These are phyloP conservation scores for Dioscorea zingiberensis DNA, from an alignment of 106 monocot genomes.

Conservation along the genomic window DNA sequence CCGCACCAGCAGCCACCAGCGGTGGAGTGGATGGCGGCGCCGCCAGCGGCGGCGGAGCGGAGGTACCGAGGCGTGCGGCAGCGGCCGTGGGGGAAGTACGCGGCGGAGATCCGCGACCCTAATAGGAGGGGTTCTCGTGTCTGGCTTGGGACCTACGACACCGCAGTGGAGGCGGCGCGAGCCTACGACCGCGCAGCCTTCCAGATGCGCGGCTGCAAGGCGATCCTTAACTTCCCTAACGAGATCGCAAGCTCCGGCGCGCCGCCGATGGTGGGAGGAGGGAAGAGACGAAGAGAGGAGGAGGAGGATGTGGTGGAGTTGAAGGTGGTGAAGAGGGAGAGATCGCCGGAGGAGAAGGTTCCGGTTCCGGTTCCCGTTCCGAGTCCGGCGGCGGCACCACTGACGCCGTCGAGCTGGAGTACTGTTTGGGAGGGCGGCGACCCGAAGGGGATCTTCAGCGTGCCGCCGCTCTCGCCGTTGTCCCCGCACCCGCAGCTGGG, in stretches of 20 bases:
- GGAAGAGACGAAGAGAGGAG: constrained; percentile 14
- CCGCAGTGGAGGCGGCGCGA: constrained; percentile 60
- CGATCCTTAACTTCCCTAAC: constrained; percentile 85
- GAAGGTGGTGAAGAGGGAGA: constrained; percentile 19
- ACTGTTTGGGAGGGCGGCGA: constrained; percentile 9
- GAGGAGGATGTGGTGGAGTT: constrained; percentile 4
- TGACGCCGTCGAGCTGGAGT: constrained; percentile 32
- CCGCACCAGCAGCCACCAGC: background rate
- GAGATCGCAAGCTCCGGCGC: constrained; percentile 22
- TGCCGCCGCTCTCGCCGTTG: constrained; percentile 47
- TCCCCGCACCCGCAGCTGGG: constrained; percentile 38
- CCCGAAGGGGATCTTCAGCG: constrained; percentile 14
- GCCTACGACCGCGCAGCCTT: constrained; percentile 82
- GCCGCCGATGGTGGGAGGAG: background rate
- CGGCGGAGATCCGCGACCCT: constrained; percentile 64
- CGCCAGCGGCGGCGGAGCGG: constrained; percentile 5
- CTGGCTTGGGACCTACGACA: constrained; percentile 78
- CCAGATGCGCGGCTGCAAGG: constrained; percentile 60
- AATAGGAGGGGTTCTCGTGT: constrained; percentile 53
- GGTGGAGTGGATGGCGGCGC: background rate
- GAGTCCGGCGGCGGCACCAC: background rate
- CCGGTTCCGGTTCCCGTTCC: no score
- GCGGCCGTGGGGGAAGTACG: constrained; percentile 86
- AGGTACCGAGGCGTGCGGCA: constrained; percentile 68
- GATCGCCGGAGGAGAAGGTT: background rate